phyloP scores from a whole-genome alignment of 2,329 filamentous ascomycete species.

The Exophiala dermatitidis region DNA sequence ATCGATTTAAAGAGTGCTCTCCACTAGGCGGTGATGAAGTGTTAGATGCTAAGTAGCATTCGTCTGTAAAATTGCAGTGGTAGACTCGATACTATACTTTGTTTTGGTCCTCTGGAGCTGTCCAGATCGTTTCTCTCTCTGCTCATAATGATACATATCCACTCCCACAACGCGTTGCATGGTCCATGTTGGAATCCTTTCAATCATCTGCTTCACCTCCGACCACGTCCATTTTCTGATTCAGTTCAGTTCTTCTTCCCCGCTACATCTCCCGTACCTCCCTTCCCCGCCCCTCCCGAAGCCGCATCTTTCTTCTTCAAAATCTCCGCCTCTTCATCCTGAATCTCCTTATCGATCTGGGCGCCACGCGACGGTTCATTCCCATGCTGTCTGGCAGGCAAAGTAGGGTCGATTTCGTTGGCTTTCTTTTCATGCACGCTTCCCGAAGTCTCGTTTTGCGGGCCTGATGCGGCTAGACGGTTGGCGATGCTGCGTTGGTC shows the following conservation, averaged over 20 bases:
- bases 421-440: slow-evolving; percentile 26
- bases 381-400: slow-evolving; percentile 39
- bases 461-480: slow-evolving; percentile 33
- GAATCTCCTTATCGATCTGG: slow-evolving; percentile 40
- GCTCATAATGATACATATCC: no score
- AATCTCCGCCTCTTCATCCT: slow-evolving; percentile 39
- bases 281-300: not conserved
- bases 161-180: no score
- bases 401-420: slow-evolving; percentile 35
- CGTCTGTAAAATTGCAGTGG: no score
- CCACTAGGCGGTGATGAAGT: no score
- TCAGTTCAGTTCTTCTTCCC: not conserved
- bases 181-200: no score
- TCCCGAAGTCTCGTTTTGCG: slow-evolving; percentile 21
- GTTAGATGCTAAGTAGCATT: no score
- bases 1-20: no score
- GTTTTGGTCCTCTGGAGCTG: no score
- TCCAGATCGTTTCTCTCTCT: no score
- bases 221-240: no score
- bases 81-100: no score
- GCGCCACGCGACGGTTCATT: slow-evolving; percentile 43
- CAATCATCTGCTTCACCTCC: no score
- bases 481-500: slow-evolving; percentile 42
- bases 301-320: slow-evolving; percentile 38
- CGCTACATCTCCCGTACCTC: not conserved